Conservation (phyloP, 2,329 filamentous ascomycete genomes). For the Colletotrichum sp. region DNA sequence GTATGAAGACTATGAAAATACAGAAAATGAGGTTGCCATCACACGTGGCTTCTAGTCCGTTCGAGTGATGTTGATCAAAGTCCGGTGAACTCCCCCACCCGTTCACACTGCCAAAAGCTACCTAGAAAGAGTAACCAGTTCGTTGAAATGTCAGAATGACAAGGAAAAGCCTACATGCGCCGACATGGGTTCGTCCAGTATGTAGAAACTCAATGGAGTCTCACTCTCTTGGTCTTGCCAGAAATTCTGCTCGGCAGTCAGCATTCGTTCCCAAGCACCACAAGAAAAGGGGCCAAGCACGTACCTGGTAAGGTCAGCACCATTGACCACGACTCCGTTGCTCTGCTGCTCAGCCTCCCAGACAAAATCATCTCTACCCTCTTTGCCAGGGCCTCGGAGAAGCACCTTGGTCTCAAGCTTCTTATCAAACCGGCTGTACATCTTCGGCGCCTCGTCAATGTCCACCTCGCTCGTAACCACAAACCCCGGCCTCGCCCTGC, state of each 20-base stretch:
- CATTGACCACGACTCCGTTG: not conserved
- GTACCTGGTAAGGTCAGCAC: not conserved
- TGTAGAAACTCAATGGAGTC: not conserved
- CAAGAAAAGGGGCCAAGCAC: not conserved
- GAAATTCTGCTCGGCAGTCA: not conserved
- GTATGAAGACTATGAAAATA: not conserved
- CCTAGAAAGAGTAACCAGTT: not conserved
- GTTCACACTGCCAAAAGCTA: not conserved
- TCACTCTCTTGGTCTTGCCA: not conserved
- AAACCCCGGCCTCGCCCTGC: constrained; percentile 30
- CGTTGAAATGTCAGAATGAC: not conserved
- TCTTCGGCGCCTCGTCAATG: constrained; percentile 31
- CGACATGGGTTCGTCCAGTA: not conserved
- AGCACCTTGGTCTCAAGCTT: constrained; percentile 25
- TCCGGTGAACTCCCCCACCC: not conserved
- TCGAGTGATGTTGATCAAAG: not conserved
- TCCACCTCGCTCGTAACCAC: constrained; percentile 28
- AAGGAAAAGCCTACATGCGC: not conserved
- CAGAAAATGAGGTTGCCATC: not conserved
- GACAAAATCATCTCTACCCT: not conserved
- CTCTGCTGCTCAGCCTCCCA: not conserved
- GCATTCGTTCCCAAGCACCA: not conserved
- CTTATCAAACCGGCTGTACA: constrained; percentile 29
- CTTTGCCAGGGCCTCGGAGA: not conserved
- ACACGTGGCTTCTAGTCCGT: not conserved